Base-by-base conservation (phyloP, 192 early-diverging fungal genomes). In the Lunasporangiospora selenospora region DNA sequence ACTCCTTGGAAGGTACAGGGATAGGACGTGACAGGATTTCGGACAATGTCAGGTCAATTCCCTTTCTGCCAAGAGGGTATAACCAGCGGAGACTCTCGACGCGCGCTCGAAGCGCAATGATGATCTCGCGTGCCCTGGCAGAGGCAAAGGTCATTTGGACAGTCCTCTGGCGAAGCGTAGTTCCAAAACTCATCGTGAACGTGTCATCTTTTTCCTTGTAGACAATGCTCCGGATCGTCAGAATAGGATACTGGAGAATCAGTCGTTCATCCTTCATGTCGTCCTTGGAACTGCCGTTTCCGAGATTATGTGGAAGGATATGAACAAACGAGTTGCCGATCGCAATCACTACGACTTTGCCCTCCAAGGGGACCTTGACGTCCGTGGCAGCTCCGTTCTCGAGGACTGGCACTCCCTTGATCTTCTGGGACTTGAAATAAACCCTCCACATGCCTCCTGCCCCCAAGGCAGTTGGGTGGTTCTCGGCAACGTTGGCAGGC, bases 401-500 rank as follows among this genome's bases (percentile, higher is more conserved):
- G 1, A 26, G 39, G 4, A 41, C 26, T 4, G 67, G 67, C 13
- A 71, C 46, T 3, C 67, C 67, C 46, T 71, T 71, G 53, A 71
- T 71, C 34, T 44, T 49, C 32, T 71, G 67, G 26, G 15, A 16
- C 59, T 51, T 71, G 32, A 70, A 70, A 33, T 49, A 70, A 3
- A 58, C 67, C 8, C 67, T 50, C 67, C 67, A 70, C 67, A 70
- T 70, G 21, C 67, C 67, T 12, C 67, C 67, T 21, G 67, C 67
- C 11, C 58, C 67, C 52, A 70, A 29, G 23, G 67, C 51, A 15
- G 67, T 52, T 19, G 67, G 67, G 32, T 70, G 51, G 27, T 70
- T 57, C 36, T 70, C 67, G 19, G 67, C 42, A 37, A 70, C 67
- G 34, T 52, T 70, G 23, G 67, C 52, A 15, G 67, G 67, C 9